Percentiles rank a stretch among this genome's conserved stretches.
phyloP scores from a whole-genome alignment of 805 yeast species.

The Yamadazyma sp. region DNA sequence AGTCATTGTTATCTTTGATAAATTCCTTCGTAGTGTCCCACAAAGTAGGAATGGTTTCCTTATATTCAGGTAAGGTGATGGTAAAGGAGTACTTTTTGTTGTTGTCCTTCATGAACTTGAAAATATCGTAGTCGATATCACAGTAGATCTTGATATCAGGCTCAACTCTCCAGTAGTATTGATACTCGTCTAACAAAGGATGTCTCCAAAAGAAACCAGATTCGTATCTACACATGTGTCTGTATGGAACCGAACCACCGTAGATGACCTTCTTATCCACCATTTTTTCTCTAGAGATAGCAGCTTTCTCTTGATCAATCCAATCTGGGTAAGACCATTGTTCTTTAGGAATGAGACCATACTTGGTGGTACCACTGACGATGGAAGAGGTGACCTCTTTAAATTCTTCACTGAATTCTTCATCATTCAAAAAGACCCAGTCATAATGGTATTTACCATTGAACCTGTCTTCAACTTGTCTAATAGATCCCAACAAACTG shows the following conservation, averaged over 20 bases:
- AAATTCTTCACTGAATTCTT: conserved; percentile 79
- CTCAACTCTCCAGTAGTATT: conserved; percentile 94
- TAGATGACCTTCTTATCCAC: conserved; percentile 57
- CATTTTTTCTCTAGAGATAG: conserved; percentile 59
- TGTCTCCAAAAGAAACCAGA: conserved; percentile 88
- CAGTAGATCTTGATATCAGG: conserved; percentile 80
- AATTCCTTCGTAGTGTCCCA: conserved; percentile 79
- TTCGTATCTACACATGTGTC: conserved; percentile 93
- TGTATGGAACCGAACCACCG: conserved; percentile 72
- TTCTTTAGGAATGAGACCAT: conserved; percentile 74
- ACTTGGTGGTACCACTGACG: conserved; percentile 74
- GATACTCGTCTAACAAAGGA: conserved; percentile 69
- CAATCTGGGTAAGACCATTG: conserved; percentile 90
- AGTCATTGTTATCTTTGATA: conserved; percentile 57
- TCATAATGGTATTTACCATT: conserved; percentile 80
- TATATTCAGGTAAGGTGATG: conserved; percentile 77
- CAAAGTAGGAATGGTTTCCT: conserved; percentile 79
- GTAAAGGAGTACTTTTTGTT: conserved; percentile 86
- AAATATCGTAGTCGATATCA: conserved; percentile 86
- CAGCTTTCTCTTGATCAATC: conserved; percentile 77
- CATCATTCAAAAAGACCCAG: conserved; percentile 94
- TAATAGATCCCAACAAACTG: conserved; percentile 60
- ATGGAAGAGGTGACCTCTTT: conserved; percentile 63
- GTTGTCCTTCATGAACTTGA: conserved; percentile 72
- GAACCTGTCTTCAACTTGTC: conserved; percentile 86